Evolutionary conservation across 192 early-diverging fungal genomes (phyloP), one percentile per base, ranked within the genome.

Genomic region (Funneliformis geosporum): DNA sequence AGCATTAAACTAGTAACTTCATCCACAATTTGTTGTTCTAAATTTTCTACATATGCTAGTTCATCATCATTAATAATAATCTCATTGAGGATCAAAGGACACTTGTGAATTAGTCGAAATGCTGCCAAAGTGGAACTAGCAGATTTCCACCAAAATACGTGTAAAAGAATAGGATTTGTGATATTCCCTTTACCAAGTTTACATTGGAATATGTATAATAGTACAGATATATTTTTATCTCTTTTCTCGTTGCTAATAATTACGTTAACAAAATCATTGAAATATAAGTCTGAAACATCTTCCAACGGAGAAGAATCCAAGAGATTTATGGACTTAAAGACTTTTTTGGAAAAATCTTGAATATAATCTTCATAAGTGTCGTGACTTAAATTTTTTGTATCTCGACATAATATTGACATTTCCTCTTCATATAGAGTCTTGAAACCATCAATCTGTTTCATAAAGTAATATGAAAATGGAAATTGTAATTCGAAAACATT

Each of bases 381-480:
- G 2, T 18, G 21, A n/a, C 69, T 64, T 16, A 81, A 18, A 55
- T 81, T 81, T 21, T 67, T 44, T 18, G 25, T 14, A 16, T 81
- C 43, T 42, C 69, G 21, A 1, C 12, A 16, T 16, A 69, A 11
- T 10, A 46, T 2, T 16, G n/a, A 8, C 4, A 59, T 18, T 50
- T 61, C 75, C 55, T 81, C 80, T 28, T 71, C 21, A 68, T 78
- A 81, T 42, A 76, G 12, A 16, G 10, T 25, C 60, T 78, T 81
- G 43, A 81, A 81, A 39, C 39, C 23, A 60, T 81, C 61, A 42
- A 81, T 81, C 39, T 39, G 73, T 9, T 81, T 33, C 23, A 66
- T 46, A 46, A 81, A 78, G 44, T 81, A 67, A 39, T 25, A 76
- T n/a, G 80, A 81, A 67, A 81, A 81, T 40, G 80, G 80, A 62